Base-by-base conservation (phyloP, 345 rosid genomes). In the Combretum micranthum region DNA sequence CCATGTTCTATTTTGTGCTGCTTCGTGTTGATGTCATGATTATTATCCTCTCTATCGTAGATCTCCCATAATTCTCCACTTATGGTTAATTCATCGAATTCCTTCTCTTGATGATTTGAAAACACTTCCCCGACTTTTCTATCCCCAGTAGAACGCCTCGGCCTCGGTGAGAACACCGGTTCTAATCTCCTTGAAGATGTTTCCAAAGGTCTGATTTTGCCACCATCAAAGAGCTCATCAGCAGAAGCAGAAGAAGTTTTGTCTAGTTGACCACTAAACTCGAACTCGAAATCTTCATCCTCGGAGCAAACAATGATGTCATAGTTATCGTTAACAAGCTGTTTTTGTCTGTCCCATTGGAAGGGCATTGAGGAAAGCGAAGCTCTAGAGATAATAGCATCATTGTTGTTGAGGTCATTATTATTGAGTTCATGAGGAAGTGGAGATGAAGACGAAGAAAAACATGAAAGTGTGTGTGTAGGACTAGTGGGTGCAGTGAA, bases 141-240 rank as follows among this genome's bases (percentile, higher is more conserved):
- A 13, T 15, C 56, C 12, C 59, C 68, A 14, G 47, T 64, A 45
- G 65, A 63, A 20, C 60, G 11, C 53, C 60, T 53, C 7, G 83
- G 71, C 39, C 39, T 32, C 19, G 69, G 54, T 45, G 65, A 18
- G 52, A 25, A 12, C 65, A 58, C 68, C 18, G 74, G 71, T n/a
- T 60, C 66, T 57, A 64, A 55, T 52, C 64, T 57, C 58, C 65
- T 71, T n/a, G 72, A 51, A 13, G 74, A 65, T 4, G 70, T 56
- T 66, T 69, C 60, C 76, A 79, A 60, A 48, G 83, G 78, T 62
- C 77, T 64, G 53, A 79, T 79, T 64, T 75, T 69, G 12, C 83
- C 83, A 47, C 72, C 69, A 57, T 66, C 64, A 62, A 79, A 79
- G 61, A 79, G 65, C 68, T 79, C 83, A 20, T 79, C 80, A 1